phyloP scores from a whole-genome alignment of 106 monocot species.

The Acorus gramineus region DNA sequence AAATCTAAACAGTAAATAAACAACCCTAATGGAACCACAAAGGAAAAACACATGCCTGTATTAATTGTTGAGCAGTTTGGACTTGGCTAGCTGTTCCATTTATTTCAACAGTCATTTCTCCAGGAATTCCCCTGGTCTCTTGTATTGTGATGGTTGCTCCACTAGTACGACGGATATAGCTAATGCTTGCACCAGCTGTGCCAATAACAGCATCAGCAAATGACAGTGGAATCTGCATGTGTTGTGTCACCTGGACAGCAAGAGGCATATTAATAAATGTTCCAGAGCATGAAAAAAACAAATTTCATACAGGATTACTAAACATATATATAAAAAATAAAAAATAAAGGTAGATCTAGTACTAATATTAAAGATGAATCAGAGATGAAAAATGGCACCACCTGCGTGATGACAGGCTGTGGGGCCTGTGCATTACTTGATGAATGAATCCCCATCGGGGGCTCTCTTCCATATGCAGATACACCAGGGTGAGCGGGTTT shows the following conservation, averaged over 20 bases:
- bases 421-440: conserved; percentile 27
- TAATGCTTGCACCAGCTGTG: conserved; percentile 74
- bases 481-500: conserved; percentile 76
- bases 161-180: conserved; percentile 91
- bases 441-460: conserved; percentile 28
- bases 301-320: neutral
- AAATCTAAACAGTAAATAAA: too few relatives aligned
- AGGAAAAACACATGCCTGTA: conserved; percentile 34
- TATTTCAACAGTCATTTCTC: conserved; percentile 97
- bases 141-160: conserved; percentile 94
- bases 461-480: conserved; percentile 67
- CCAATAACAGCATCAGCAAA: conserved; percentile 96
- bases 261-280: neutral
- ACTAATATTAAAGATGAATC: too few relatives aligned
- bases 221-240: conserved; percentile 86
- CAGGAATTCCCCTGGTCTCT: conserved; percentile 79
- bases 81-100: conserved; percentile 74
- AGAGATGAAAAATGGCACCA: neutral
- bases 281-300: neutral
- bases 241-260: conserved; percentile 63
- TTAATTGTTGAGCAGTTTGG: conserved; percentile 84
- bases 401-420: conserved; percentile 39
- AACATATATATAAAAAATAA: neutral
- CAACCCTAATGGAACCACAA: too few relatives aligned
- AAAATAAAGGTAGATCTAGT: neutral